A percentile compares a stretch with the other conserved stretches of the same genome.
Evolutionary conservation across 352 stramenopile species (phyloP).

Genomic region (Phytophthora crassamura): DNA sequence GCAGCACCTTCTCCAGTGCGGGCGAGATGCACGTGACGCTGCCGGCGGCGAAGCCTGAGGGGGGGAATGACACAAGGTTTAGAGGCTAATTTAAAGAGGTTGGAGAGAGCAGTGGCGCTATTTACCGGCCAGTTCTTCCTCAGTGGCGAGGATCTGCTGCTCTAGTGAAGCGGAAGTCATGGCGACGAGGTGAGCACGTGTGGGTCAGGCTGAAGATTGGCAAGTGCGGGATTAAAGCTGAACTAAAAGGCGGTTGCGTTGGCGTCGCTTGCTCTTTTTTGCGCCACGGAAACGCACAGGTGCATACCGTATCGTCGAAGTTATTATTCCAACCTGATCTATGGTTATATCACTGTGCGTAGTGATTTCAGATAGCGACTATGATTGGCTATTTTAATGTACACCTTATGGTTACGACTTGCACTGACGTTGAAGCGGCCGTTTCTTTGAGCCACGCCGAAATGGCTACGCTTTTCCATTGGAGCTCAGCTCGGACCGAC

Average conservation of each 20-base stretch:
- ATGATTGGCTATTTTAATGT: too few relatives aligned
- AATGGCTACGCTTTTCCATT: conserved; percentile 16
- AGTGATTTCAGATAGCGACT: too few relatives aligned
- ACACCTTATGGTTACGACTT: neutral
- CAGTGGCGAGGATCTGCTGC: conserved; percentile 69
- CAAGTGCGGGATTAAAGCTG: conserved; percentile 13
- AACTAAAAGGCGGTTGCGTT: conserved; percentile 4
- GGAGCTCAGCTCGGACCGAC: too few relatives aligned
- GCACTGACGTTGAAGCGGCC: conserved; percentile 1
- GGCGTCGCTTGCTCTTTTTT: neutral
- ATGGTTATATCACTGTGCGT: too few relatives aligned
- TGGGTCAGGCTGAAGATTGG: conserved; percentile 2
- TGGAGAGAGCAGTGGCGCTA: neutral
- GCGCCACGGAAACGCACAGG: too few relatives aligned
- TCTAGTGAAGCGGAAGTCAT: conserved; percentile 37
- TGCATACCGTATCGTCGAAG: too few relatives aligned
- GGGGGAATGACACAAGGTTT: neutral
- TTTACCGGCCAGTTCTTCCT: conserved; percentile 72
- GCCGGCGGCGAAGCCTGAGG: conserved; percentile 60
- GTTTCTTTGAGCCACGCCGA: conserved; percentile 16
- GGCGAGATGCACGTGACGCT: conserved; percentile 54
- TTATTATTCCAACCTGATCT: neutral
- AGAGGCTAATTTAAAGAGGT: neutral
- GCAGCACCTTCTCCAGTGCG: conserved; percentile 62
- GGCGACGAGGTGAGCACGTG: neutral